Evolutionary conservation across 208 protist genomes (phyloP).

Genomic region (Leishmania aethiopica): DNA sequence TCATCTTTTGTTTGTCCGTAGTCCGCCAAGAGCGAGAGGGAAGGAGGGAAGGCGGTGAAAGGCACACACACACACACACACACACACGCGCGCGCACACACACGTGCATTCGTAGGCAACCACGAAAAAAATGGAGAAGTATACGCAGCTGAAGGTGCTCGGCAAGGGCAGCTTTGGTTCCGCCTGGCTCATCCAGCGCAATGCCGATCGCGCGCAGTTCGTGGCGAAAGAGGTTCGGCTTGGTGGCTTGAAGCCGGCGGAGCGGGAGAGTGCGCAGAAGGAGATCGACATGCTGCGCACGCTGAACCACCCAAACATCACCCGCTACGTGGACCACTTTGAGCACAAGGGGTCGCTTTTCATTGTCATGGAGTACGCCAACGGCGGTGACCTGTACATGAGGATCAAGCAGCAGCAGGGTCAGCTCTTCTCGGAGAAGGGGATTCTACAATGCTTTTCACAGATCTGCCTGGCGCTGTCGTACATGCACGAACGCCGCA

Average conservation of each 20-base stretch:
- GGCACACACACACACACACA: neutral
- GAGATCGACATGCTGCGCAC: constrained; percentile 91
- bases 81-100: neutral
- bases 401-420: constrained; percentile 83
- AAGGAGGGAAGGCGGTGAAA: neutral
- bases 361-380: constrained; percentile 95
- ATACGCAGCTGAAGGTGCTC: constrained; percentile 83
- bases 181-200: constrained; percentile 88
- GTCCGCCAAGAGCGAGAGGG: neutral
- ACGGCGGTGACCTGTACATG: constrained; percentile 87
- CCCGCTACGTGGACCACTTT: constrained; percentile 89
- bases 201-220: constrained; percentile 78
- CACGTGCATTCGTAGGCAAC: neutral
- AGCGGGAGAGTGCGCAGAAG: constrained; percentile 83
- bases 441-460: constrained; percentile 85
- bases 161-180: constrained; percentile 93
- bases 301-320: constrained; percentile 92
- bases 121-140: constrained; percentile 70
- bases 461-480: constrained; percentile 83
- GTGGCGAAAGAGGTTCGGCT: constrained; percentile 91
- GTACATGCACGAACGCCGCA: constrained; percentile 87
- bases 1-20: neutral
- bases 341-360: constrained; percentile 78
- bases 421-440: constrained; percentile 69
- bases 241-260: constrained; percentile 70